Evolutionary conservation across 768 basidiomycete species (phyloP).

Genomic region (Trametes coccinea): DNA sequence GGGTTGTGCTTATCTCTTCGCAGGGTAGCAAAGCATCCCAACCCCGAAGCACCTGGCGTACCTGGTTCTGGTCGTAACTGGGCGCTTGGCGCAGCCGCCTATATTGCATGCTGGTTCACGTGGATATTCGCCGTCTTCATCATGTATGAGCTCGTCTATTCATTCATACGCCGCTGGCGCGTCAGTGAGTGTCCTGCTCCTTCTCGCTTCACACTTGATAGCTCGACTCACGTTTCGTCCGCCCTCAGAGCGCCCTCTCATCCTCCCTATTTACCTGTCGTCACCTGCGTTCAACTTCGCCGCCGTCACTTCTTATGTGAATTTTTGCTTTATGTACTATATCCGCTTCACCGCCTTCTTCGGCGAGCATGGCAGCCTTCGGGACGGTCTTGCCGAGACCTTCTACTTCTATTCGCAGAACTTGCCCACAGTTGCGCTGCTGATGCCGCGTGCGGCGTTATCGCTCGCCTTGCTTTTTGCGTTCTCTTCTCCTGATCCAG

Average conservation of each 20-base stretch:
- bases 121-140: slow-evolving; percentile 75
- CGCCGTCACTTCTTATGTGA: slow-evolving; percentile 75
- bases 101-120: slow-evolving; percentile 76
- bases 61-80: slow-evolving; percentile 76
- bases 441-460: slow-evolving; percentile 81
- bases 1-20: background rate
- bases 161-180: slow-evolving; percentile 75
- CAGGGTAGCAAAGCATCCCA: slow-evolving; percentile 77
- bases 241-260: slow-evolving; percentile 71
- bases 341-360: slow-evolving; percentile 70
- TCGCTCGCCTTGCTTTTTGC: slow-evolving; percentile 69
- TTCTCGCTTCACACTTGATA: background rate
- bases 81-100: slow-evolving; percentile 81
- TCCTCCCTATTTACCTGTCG: slow-evolving; percentile 83
- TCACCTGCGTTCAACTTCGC: slow-evolving; percentile 74
- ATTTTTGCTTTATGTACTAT: slow-evolving; percentile 83
- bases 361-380: slow-evolving; percentile 48
- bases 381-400: slow-evolving; percentile 75
- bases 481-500: slow-evolving; percentile 54
- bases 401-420: slow-evolving; percentile 86
- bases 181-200: slow-evolving; percentile 57
- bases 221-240: background rate
- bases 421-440: slow-evolving; percentile 74
- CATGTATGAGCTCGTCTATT: slow-evolving; percentile 76
- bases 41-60: slow-evolving; percentile 65